A percentile compares a stretch with the other conserved stretches of the same genome.
Evolutionary conservation across 371 early-diverging fungal species (phyloP).

Genomic region (Lichtheimia ornata): DNA sequence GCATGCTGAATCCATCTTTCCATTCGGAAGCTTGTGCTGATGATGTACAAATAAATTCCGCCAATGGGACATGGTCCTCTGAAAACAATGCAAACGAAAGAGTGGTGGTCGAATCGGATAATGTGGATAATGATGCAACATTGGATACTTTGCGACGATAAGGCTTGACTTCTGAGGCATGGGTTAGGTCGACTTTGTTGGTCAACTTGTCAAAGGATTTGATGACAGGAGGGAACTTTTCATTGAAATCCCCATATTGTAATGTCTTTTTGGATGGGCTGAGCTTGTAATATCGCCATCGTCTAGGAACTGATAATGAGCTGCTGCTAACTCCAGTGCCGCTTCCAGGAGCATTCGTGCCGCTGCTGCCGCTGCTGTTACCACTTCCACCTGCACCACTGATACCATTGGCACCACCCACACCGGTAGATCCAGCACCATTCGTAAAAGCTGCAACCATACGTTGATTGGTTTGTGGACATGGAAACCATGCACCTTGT

Average conservation of each 20-base stretch:
- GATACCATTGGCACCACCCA: no score
- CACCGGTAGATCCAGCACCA: no score
- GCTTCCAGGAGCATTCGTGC: background rate
- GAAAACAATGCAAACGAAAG: conserved; percentile 53
- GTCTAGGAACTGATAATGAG: conserved; percentile 15
- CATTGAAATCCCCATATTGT: conserved; percentile 72
- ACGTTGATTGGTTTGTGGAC: conserved; percentile 24
- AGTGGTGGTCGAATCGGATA: conserved; percentile 1
- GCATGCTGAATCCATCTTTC: conserved; percentile 82
- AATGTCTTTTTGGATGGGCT: conserved; percentile 61
- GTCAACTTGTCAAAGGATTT: conserved; percentile 32
- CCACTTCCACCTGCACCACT: background rate
- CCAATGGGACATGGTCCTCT: conserved; percentile 39
- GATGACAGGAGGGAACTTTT: conserved; percentile 35
- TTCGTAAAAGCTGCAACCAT: conserved; percentile 7
- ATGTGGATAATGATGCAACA: conserved; percentile 2
- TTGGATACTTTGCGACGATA: conserved; percentile 26
- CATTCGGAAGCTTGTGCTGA: conserved; percentile 67
- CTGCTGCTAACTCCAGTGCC: background rate
- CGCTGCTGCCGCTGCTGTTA: background rate
- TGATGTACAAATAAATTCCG: conserved; percentile 62
- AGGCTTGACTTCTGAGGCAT: conserved; percentile 56
- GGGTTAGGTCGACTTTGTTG: conserved; percentile 58
- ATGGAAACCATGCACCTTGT: conserved; percentile 77
- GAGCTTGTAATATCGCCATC: conserved; percentile 67